phyloP scores from a whole-genome alignment of 352 stramenopile species.

The Pilasporangium apinafurcum region DNA sequence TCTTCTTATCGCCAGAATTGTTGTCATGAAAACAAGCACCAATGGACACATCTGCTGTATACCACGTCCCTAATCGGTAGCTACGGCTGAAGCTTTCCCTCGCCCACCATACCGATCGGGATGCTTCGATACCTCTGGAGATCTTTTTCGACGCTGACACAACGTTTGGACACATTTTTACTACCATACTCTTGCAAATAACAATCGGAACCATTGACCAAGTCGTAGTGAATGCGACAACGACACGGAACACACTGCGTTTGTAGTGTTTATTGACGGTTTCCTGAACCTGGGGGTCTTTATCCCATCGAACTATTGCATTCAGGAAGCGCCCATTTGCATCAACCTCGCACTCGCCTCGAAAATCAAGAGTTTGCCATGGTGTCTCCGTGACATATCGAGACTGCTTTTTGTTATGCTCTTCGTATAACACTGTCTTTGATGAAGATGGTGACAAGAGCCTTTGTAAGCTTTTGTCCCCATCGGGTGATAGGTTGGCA shows the following conservation, averaged over 20 bases:
- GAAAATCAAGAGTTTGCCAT: slow-evolving; percentile 35
- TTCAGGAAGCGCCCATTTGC: slow-evolving; percentile 39
- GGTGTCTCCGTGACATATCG: slow-evolving; percentile 2
- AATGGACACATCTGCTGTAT: slow-evolving; percentile 34
- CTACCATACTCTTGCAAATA: slow-evolving; percentile 60
- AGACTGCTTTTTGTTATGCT: not conserved
- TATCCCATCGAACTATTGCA: slow-evolving; percentile 54
- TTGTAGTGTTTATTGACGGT: slow-evolving; percentile 26
- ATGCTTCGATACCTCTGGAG: slow-evolving; percentile 31
- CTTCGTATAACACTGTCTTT: not conserved
- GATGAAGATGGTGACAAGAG: slow-evolving; percentile 22
- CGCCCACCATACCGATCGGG: slow-evolving; percentile 67
- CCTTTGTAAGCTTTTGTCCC: slow-evolving; percentile 31
- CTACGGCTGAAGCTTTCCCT: slow-evolving; percentile 71
- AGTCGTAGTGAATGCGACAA: slow-evolving; percentile 37
- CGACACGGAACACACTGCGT: slow-evolving; percentile 56
- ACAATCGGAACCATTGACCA: slow-evolving; percentile 50
- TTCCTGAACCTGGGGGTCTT: slow-evolving; percentile 11
- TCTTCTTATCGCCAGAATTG: not conserved
- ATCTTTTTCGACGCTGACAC: slow-evolving; percentile 44
- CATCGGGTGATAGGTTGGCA: slow-evolving; percentile 6
- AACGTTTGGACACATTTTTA: slow-evolving; percentile 42
- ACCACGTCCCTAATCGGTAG: slow-evolving; percentile 75
- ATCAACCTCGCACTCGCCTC: slow-evolving; percentile 19
- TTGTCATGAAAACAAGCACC: not conserved